Conservation (phyloP, 2,329 filamentous ascomycete species). For the Talaromyces sp. region DNA sequence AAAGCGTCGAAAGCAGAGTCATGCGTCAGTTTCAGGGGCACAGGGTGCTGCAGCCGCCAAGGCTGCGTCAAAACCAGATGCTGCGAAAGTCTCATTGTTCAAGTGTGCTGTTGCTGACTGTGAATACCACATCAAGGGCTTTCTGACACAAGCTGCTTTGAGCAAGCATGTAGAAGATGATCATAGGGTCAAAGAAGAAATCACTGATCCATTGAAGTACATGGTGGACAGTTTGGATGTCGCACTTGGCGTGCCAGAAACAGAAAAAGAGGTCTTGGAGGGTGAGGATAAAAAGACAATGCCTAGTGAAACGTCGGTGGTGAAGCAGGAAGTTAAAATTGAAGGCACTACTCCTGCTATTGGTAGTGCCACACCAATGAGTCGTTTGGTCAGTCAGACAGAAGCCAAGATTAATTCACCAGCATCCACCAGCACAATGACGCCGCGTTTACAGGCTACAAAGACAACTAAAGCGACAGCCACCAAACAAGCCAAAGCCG, state of each 20-base stretch:
- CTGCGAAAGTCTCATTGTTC: conserved; percentile 39
- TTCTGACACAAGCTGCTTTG: conserved; percentile 53
- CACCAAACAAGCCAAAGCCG: conserved; percentile 29
- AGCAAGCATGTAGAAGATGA: conserved; percentile 53
- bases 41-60: conserved; percentile 23
- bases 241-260: conserved; percentile 40
- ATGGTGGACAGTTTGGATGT: conserved; percentile 52
- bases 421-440: conserved; percentile 33
- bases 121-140: conserved; percentile 53
- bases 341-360: conserved; percentile 28
- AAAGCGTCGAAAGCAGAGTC: conserved; percentile 57
- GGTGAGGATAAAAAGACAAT: conserved; percentile 19
- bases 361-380: conserved; percentile 32
- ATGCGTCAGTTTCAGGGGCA: conserved; percentile 30
- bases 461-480: conserved; percentile 29
- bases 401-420: conserved; percentile 35
- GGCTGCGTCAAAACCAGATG: conserved; percentile 20
- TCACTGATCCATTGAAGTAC: conserved; percentile 57
- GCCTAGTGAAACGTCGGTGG: not conserved
- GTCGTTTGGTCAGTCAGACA: conserved; percentile 32
- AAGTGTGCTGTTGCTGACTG: conserved; percentile 54
- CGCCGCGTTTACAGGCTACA: conserved; percentile 27
- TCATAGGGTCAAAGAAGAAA: conserved; percentile 49
- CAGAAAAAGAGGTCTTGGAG: conserved; percentile 40
- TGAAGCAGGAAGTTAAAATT: conserved; percentile 28